Conservation (phyloP, 805 yeast genomes). For the Soucietia sequanensis region DNA sequence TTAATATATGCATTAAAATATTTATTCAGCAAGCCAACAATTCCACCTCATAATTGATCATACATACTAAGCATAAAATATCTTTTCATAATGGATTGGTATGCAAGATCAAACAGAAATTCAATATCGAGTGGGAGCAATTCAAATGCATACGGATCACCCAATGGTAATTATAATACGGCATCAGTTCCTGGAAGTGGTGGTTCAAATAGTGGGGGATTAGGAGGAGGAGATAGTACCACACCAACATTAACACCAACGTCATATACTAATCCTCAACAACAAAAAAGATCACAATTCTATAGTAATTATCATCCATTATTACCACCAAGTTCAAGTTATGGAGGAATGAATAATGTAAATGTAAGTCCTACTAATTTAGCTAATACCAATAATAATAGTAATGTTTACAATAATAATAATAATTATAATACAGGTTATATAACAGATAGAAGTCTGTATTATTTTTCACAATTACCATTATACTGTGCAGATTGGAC, state of each 20-base stretch:
- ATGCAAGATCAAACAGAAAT: constrained; percentile 1
- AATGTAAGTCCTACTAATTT: constrained; percentile 1
- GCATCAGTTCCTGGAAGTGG: not conserved
- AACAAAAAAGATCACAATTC: constrained; percentile 7
- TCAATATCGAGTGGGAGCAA: no score
- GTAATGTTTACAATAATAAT: not conserved
- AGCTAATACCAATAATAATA: not conserved
- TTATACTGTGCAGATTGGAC: constrained; percentile 38
- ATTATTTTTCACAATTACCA: constrained; percentile 28
- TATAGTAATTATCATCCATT: constrained; percentile 10
- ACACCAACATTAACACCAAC: not conserved
- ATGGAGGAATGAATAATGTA: not conserved
- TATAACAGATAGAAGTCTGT: constrained; percentile 17
- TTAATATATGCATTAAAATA: no score
- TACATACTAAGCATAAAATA: no score
- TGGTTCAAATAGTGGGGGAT: not conserved
- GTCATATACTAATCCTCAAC: constrained; percentile 9
- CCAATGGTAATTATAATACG: no score
- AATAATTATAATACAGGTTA: no score
- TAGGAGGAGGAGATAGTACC: not conserved
- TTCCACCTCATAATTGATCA: no score
- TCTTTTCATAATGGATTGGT: constrained; percentile 1
- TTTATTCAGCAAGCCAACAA: no score
- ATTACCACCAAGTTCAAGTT: constrained; percentile 10
- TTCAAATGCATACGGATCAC: no score